A percentile compares a stretch with the other conserved stretches of the same genome.
Conservation (phyloP, 2,329 filamentous ascomycete species). For the Dactylonectria estremocensis region DNA sequence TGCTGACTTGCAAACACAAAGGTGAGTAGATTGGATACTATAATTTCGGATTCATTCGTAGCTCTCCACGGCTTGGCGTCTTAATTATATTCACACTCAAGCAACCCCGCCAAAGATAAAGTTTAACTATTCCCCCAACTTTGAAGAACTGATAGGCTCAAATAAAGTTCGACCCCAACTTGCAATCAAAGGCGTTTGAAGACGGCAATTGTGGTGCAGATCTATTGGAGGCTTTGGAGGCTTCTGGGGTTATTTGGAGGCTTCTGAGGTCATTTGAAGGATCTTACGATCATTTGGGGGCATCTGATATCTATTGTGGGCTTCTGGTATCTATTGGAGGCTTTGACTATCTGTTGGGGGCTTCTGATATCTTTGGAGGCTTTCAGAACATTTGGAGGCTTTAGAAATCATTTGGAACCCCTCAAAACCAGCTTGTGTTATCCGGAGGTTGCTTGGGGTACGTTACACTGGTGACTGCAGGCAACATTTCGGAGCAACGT, state of each 20-base stretch:
- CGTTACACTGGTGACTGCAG: too few species aligned
- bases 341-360: neutral
- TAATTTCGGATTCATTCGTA: neutral
- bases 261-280: neutral
- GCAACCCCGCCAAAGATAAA: neutral
- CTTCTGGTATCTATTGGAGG: neutral
- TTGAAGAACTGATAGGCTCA: neutral
- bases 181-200: neutral
- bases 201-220: neutral
- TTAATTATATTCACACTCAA: neutral
- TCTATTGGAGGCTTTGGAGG: neutral
- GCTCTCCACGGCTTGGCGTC: neutral
- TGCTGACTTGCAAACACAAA: neutral
- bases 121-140: neutral
- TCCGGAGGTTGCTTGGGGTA: too few species aligned
- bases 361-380: neutral
- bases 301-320: neutral
- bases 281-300: neutral
- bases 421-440: too few species aligned
- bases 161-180: neutral
- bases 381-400: neutral
- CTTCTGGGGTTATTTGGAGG: neutral
- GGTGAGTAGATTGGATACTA: neutral
- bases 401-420: neutral
- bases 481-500: too few species aligned